phyloP scores from a whole-genome alignment of 2,329 filamentous ascomycete species.

The Verticillium tricorpus region DNA sequence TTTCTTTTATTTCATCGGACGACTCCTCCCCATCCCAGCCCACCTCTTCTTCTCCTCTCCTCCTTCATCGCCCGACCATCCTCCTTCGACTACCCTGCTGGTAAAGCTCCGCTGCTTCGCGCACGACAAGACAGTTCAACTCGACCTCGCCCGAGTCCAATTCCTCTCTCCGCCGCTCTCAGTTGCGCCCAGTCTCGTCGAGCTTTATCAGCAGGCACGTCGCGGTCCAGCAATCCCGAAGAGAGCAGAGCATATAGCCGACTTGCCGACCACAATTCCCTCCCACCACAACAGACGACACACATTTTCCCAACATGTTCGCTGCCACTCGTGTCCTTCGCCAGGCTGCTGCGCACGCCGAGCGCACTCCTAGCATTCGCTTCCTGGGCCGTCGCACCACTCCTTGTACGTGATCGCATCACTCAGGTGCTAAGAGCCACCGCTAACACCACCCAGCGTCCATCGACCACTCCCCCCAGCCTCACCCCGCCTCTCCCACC shows the following conservation, averaged over 20 bases:
- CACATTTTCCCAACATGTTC: constrained; percentile 38
- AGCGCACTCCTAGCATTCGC: constrained; percentile 57
- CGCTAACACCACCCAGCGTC: constrained; percentile 44
- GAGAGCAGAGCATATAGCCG: background rate
- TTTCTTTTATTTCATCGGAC: background rate
- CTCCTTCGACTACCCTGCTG: background rate
- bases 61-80: background rate
- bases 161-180: background rate
- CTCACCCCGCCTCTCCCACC: constrained; percentile 68
- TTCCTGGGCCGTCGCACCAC: constrained; percentile 58
- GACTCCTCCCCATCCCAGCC: background rate
- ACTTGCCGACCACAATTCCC: background rate
- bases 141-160: background rate
- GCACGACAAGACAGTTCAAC: background rate
- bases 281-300: constrained; percentile 3
- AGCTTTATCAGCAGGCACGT: constrained; percentile 1
- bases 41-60: background rate
- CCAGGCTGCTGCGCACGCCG: constrained; percentile 53
- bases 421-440: background rate
- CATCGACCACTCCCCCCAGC: constrained; percentile 68
- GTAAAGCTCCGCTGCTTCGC: background rate
- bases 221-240: background rate
- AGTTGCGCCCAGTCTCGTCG: background rate
- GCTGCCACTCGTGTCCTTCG: constrained; percentile 49
- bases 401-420: constrained; percentile 41